A percentile compares a stretch with the other conserved stretches of the same genome.
Evolutionary conservation across 805 yeast species (phyloP).

Genomic region (Wickerhamiella cacticola): DNA sequence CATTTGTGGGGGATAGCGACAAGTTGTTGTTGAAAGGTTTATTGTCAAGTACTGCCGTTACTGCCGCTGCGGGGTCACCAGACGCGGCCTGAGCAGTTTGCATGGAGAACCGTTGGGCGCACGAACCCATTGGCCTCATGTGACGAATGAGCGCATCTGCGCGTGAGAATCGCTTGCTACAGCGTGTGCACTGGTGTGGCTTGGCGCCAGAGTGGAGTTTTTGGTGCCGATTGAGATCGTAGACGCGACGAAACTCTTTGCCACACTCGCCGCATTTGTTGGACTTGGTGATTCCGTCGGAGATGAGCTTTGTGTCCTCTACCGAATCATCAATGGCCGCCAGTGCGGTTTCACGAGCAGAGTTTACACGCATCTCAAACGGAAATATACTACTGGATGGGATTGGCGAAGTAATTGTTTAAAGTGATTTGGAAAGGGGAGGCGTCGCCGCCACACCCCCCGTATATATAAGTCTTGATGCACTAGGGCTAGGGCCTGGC

Average conservation of each 20-base stretch:
- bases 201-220: conserved; percentile 67
- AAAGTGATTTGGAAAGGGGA: not conserved
- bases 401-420: conserved; percentile 7
- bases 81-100: conserved; percentile 16
- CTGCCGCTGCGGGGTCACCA: conserved; percentile 4
- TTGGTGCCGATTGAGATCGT: conserved; percentile 65
- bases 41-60: conserved; percentile 12
- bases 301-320: conserved; percentile 1
- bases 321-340: conserved; percentile 6
- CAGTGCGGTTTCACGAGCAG: conserved; percentile 5
- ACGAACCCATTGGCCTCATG: conserved; percentile 35
- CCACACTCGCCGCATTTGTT: conserved; percentile 44
- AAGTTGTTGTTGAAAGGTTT: conserved; percentile 1
- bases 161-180: conserved; percentile 57
- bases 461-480: conserved; percentile 1
- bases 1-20: conserved; percentile 2
- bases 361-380: conserved; percentile 2
- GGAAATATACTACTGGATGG: not conserved
- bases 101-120: conserved; percentile 20
- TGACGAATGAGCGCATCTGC: conserved; percentile 69
- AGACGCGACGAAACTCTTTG: conserved; percentile 54
- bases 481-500: conserved; percentile 6
- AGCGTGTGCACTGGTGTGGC: conserved; percentile 49
- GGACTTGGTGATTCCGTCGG: conserved; percentile 2
- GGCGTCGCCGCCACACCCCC: conserved; percentile 4